These are phyloP conservation scores for Aspergillus floridensis DNA, from an alignment of 2,329 filamentous ascomycete species.

Conservation along the genomic window DNA sequence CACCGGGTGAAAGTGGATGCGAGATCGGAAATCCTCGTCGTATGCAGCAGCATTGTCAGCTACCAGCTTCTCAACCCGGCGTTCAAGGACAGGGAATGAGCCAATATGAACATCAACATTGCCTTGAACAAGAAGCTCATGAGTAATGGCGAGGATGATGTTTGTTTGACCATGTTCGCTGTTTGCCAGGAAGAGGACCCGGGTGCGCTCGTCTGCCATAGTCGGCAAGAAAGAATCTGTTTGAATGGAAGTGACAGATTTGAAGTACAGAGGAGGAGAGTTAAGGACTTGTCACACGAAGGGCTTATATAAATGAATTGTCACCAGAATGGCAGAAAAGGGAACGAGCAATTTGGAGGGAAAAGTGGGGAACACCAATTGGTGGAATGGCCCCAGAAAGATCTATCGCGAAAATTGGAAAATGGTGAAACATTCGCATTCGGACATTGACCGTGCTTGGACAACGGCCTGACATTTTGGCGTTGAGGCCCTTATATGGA, in stretches of 20 bases:
- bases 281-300: neutral
- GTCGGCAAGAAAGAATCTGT: neutral
- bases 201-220: slow-evolving; percentile 18
- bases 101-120: slow-evolving; percentile 46
- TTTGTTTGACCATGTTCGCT: slow-evolving; percentile 50
- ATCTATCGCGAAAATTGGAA: neutral
- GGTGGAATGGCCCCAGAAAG: neutral
- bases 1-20: slow-evolving; percentile 35
- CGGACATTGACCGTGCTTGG: neutral
- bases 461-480: neutral
- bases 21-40: slow-evolving; percentile 16
- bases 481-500: neutral
- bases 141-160: slow-evolving; percentile 45
- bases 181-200: slow-evolving; percentile 46
- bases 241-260: neutral
- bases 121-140: slow-evolving; percentile 40
- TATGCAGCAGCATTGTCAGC: slow-evolving; percentile 21
- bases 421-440: neutral
- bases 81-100: slow-evolving; percentile 41
- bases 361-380: neutral
- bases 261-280: neutral
- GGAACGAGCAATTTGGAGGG: neutral
- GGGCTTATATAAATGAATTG: neutral
- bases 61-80: slow-evolving; percentile 30
- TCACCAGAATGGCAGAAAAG: neutral